Evolutionary conservation across 2,329 filamentous ascomycete genomes (phyloP).

Genomic region (Penicillium sp.): DNA sequence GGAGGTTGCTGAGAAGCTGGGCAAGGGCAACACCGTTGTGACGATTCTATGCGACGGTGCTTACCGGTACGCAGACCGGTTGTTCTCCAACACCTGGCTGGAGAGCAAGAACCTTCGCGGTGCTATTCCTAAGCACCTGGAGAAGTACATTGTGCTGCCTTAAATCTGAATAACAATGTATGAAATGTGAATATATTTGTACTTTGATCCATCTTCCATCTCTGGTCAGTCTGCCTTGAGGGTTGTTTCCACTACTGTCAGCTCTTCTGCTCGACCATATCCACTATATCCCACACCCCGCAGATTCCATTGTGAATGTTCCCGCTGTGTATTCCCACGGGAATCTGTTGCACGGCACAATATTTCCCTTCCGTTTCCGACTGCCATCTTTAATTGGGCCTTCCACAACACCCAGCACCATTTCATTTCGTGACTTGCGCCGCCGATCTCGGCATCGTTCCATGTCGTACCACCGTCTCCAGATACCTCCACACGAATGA

Average conservation of each 20-base stretch:
- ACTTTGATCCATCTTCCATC: neutral
- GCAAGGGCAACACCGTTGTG: slow-evolving; percentile 84
- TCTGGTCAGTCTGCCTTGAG: neutral
- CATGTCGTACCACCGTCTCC: slow-evolving; percentile 51
- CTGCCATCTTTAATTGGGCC: slow-evolving; percentile 43
- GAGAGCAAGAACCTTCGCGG: slow-evolving; percentile 76
- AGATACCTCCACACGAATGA: slow-evolving; percentile 55
- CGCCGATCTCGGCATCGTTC: slow-evolving; percentile 47
- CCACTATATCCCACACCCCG: slow-evolving; percentile 61
- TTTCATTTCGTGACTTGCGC: slow-evolving; percentile 34
- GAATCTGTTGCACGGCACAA: slow-evolving; percentile 56
- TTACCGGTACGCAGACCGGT: slow-evolving; percentile 90
- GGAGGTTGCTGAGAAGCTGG: slow-evolving; percentile 87
- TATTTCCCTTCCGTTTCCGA: slow-evolving; percentile 45
- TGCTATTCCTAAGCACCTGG: slow-evolving; percentile 78
- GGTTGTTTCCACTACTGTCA: slow-evolving; percentile 41
- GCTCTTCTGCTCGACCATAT: slow-evolving; percentile 53
- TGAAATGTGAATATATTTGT: slow-evolving; percentile 5
- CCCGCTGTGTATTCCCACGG: slow-evolving; percentile 52
- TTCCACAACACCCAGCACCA: slow-evolving; percentile 61
- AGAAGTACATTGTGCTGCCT: slow-evolving; percentile 92
- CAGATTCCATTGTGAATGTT: slow-evolving; percentile 56
- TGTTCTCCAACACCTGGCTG: slow-evolving; percentile 92
- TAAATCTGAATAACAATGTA: slow-evolving; percentile 37
- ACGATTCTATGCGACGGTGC: slow-evolving; percentile 94